phyloP scores from a whole-genome alignment of 2,329 filamentous ascomycete genomes.

The Nemania sp. region DNA sequence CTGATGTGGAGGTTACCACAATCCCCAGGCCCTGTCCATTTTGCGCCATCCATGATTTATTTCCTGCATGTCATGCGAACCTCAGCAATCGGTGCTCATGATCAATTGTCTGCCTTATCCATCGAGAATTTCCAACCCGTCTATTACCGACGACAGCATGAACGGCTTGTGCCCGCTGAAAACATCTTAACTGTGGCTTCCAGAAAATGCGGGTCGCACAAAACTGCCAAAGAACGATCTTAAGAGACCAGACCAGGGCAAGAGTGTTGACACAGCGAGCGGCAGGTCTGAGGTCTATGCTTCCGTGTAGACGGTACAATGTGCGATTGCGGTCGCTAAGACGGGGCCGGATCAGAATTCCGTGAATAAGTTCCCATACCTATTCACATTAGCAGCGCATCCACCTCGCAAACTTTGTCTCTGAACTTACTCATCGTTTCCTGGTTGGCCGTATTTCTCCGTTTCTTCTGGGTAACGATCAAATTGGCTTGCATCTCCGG shows the following conservation, averaged over 20 bases:
- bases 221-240: neutral
- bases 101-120: neutral
- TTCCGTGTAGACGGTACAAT: neutral
- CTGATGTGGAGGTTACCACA: conserved; percentile 8
- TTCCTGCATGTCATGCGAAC: neutral
- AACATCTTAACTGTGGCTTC: neutral
- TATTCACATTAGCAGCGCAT: conserved; percentile 40
- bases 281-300: neutral
- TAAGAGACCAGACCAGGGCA: neutral
- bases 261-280: neutral
- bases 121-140: neutral
- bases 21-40: neutral
- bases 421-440: conserved; percentile 79
- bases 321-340: neutral
- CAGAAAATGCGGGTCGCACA: neutral
- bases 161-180: neutral
- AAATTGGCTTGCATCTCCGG: conserved; percentile 95
- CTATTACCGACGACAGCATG: neutral
- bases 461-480: conserved; percentile 98
- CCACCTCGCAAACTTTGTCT: neutral
- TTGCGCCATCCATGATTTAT: neutral
- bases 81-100: neutral
- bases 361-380: conserved; percentile 73
- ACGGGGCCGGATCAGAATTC: conserved; percentile 62
- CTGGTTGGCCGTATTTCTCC: conserved; percentile 81